Base-by-base conservation (phyloP, 192 early-diverging fungal species). In the Jimgerdemannia flammicorona region DNA sequence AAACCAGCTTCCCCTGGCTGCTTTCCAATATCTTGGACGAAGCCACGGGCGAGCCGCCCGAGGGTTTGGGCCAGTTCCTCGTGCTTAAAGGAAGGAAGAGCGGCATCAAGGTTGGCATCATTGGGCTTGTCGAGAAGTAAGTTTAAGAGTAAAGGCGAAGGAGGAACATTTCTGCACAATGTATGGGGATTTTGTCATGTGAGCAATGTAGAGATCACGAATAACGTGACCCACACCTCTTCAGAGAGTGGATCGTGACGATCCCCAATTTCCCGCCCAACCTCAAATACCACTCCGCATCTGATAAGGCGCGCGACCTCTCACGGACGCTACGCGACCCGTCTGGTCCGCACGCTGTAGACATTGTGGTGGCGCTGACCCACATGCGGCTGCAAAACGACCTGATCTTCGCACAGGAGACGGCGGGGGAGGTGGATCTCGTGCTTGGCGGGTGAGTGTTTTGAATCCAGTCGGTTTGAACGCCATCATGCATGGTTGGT, bases 341-440 rank as follows among this genome's bases (percentile, higher is more conserved):
- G 2, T 70, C 80, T 19, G 84, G 85, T 9, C 77, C 74, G 3
- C 54, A 88, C 77, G 73, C 81, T 0, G 88, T 87, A 42, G 90
- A 92, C 64, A 40, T 93, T 40, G 88, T 93, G 40, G 78, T 93
- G 59, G 91, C 91, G n/a, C 74, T 93, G 63, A 89, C 92, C 44
- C 92, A 93, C 71, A 92, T 90, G 87, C 85, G 92, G 0, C 73
- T 92, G n/a, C 87, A 85, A 18, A 90, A 91, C 77, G 91, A 93
- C 76, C 78, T 89, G 40, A 84, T 80, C 69, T 74, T 93, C 20
- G 85, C 85, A 6, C 80, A 77, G 59, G 70, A 74, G 18, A 87
- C 87, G 54, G 67, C 75, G 4, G 87, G 81, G 9, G 84, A 87
- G 14, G 82, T 93, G 19, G 92, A 93, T 79, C 70, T 93, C 44